Conservation (phyloP, 192 early-diverging fungal genomes). For the Martensiomyces pterosporus region DNA sequence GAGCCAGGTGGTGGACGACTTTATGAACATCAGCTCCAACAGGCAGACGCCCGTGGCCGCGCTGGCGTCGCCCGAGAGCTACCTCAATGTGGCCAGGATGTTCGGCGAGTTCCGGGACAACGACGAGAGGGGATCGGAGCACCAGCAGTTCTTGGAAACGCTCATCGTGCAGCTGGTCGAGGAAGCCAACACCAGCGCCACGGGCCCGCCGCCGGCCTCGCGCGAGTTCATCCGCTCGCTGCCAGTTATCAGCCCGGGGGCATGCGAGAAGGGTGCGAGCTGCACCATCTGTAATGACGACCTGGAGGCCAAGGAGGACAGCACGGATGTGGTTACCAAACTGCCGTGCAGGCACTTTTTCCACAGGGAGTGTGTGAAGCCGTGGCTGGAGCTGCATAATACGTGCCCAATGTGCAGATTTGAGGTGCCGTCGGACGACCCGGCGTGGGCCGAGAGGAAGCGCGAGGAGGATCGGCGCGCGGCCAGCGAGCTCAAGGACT, state of each 20-base stretch:
- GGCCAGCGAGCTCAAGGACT: constrained; percentile 23
- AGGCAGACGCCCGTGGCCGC: constrained; percentile 34
- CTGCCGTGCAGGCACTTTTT: constrained; percentile 42
- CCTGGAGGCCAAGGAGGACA: not conserved
- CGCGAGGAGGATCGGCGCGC: constrained; percentile 28
- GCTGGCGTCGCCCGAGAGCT: constrained; percentile 32
- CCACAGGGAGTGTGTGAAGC: constrained; percentile 34
- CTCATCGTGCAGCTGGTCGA: constrained; percentile 42
- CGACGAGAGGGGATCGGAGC: constrained; percentile 13
- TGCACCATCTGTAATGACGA: constrained; percentile 39
- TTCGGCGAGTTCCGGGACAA: constrained; percentile 39
- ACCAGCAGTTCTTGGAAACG: constrained; percentile 40
- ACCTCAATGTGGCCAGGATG: constrained; percentile 32
- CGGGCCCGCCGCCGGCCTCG: constrained; percentile 46
- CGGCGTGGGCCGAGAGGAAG: constrained; percentile 42
- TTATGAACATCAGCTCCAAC: constrained; percentile 34
- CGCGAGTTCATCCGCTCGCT: constrained; percentile 37
- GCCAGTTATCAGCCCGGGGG: constrained; percentile 7
- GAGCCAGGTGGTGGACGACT: constrained; percentile 35
- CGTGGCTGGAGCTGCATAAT: constrained; percentile 51
- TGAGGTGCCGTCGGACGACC: constrained; percentile 47
- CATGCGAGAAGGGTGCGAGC: not conserved
- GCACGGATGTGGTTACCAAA: constrained; percentile 14
- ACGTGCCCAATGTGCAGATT: constrained; percentile 48
- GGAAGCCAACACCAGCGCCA: constrained; percentile 28